phyloP scores from a whole-genome alignment of 768 basidiomycete species.

The Clavulina sp. region DNA sequence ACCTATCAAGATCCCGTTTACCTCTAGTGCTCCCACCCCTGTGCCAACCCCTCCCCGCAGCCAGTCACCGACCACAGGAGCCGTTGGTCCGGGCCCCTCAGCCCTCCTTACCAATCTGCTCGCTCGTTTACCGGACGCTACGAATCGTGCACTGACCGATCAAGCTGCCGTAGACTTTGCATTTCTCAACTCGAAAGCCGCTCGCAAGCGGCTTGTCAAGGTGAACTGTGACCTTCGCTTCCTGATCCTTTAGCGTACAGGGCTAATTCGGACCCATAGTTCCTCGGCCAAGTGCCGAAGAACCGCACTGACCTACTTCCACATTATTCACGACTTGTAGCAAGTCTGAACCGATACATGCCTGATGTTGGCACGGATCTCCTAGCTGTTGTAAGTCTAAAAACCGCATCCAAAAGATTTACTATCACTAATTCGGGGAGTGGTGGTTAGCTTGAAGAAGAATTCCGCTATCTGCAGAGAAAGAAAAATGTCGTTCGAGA shows the following conservation, averaged over 20 bases:
- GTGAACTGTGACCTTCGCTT: slow-evolving; percentile 23
- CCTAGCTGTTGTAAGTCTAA: slow-evolving; percentile 48
- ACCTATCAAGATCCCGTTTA: neutral
- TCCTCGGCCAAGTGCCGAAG: slow-evolving; percentile 68
- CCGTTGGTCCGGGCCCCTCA: slow-evolving; percentile 79
- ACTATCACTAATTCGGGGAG: neutral
- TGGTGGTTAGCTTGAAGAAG: slow-evolving; percentile 73
- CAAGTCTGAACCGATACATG: slow-evolving; percentile 82
- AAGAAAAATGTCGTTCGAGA: slow-evolving; percentile 91
- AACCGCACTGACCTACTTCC: slow-evolving; percentile 80
- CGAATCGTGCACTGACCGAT: slow-evolving; percentile 75
- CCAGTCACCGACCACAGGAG: slow-evolving; percentile 29
- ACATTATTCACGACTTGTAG: slow-evolving; percentile 80
- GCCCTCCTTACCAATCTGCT: slow-evolving; percentile 84
- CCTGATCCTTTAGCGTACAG: neutral
- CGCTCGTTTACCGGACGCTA: slow-evolving; percentile 84
- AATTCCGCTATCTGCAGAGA: slow-evolving; percentile 85
- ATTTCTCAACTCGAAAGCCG: slow-evolving; percentile 91
- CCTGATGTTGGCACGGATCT: slow-evolving; percentile 79
- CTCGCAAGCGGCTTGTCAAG: slow-evolving; percentile 77
- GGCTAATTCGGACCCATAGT: slow-evolving; percentile 28
- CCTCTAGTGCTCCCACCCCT: slow-evolving; percentile 18
- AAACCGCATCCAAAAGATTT: neutral
- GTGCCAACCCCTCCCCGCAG: slow-evolving; percentile 29
- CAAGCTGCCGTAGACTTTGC: slow-evolving; percentile 93